phyloP scores from a whole-genome alignment of 371 early-diverging fungal species.

The Mortierella sp. region DNA sequence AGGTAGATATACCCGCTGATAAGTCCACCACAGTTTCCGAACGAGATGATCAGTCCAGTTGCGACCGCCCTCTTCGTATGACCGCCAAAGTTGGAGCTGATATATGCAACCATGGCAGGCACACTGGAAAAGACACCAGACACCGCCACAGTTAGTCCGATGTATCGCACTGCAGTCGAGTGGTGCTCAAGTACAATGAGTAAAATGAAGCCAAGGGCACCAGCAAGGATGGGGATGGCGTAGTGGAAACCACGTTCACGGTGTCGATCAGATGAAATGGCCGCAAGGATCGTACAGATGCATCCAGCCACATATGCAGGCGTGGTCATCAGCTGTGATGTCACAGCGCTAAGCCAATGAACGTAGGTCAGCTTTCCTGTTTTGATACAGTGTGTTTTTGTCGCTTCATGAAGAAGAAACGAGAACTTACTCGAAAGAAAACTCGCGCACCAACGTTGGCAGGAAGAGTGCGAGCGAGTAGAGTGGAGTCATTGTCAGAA shows the following conservation, averaged over 20 bases:
- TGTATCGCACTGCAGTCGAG: constrained; percentile 50
- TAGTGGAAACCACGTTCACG: constrained; percentile 43
- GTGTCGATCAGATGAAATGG: constrained; percentile 49
- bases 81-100: constrained; percentile 66
- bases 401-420: neutral
- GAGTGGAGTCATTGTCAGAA: constrained; percentile 72
- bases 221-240: neutral
- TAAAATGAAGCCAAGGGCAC: constrained; percentile 22
- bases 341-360: constrained; percentile 54
- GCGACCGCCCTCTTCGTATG: constrained; percentile 68
- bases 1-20: constrained; percentile 72
- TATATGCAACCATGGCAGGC: constrained; percentile 58
- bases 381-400: no score
- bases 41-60: constrained; percentile 61
- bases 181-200: constrained; percentile 12
- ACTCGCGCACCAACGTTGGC: constrained; percentile 75
- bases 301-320: constrained; percentile 56
- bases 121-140: constrained; percentile 60
- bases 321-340: constrained; percentile 55
- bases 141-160: constrained; percentile 58
- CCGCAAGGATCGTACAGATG: constrained; percentile 42
- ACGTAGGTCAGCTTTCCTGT: neutral
- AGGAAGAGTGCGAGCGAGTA: constrained; percentile 75
- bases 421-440: constrained; percentile 31
- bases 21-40: constrained; percentile 65